Evolutionary conservation across 305 asterid genomes (phyloP).

Genomic region (Caryopteris hybrid): DNA sequence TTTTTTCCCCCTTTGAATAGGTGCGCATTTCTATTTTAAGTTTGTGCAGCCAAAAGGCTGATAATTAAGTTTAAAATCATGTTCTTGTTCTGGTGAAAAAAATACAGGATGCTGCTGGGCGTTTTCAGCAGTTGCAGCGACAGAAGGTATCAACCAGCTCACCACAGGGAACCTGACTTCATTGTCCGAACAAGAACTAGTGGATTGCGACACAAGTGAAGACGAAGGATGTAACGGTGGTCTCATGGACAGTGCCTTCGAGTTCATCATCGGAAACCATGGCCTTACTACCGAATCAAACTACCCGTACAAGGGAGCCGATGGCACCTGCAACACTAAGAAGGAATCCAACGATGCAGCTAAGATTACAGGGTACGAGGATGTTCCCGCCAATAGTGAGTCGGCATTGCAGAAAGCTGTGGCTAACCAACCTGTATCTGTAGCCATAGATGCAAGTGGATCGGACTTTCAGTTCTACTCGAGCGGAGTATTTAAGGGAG

Average conservation of each 20-base stretch:
- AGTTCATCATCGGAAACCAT: conserved; percentile 25
- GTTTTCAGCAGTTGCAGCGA: conserved; percentile 58
- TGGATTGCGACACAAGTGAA: conserved; percentile 32
- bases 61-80: too few species aligned
- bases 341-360: conserved; percentile 29
- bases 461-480: conserved; percentile 3
- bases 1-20: too few species aligned
- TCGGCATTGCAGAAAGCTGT: conserved; percentile 36
- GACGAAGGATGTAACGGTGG: conserved; percentile 38
- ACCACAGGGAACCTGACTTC: conserved; percentile 28
- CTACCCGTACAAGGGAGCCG: conserved; percentile 29
- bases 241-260: too few species aligned
- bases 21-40: too few species aligned
- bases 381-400: conserved; percentile 42
- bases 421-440: conserved; percentile 47
- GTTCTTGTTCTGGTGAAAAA: background rate
- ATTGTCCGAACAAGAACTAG: conserved; percentile 43
- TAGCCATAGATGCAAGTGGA: conserved; percentile 38
- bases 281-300: conserved; percentile 45
- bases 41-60: too few species aligned
- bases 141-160: conserved; percentile 38
- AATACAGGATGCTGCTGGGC: conserved; percentile 61
- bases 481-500: conserved; percentile 16
- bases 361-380: conserved; percentile 37
- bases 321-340: conserved; percentile 32